These are phyloP conservation scores for Phyllostachys edulis DNA, from an alignment of 176 grass and related monocot species.

Conservation along the genomic window DNA sequence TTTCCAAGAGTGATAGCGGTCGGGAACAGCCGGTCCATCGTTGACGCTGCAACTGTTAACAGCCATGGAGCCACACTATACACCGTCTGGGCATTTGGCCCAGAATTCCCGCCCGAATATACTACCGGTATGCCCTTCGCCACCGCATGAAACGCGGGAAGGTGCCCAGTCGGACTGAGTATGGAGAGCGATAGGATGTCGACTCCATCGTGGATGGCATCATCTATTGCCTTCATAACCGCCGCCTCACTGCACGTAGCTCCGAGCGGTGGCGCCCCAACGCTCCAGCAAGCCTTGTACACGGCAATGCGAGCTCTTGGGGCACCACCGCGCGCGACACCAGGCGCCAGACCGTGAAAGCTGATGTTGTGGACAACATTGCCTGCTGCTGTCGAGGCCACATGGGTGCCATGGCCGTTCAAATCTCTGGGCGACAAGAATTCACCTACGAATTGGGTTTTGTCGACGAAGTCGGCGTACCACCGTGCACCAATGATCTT, in stretches of 20 bases:
- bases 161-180: background rate
- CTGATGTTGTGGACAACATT: slow-evolving; percentile 20
- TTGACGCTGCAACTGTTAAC: slow-evolving; percentile 52
- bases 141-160: slow-evolving; percentile 41
- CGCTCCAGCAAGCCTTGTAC: slow-evolving; percentile 59
- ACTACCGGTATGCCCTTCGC: slow-evolving; percentile 48
- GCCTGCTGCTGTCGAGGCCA: slow-evolving; percentile 53
- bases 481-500: slow-evolving; percentile 45
- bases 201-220: slow-evolving; percentile 56
- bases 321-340: slow-evolving; percentile 44
- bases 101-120: slow-evolving; percentile 49
- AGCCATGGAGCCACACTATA: slow-evolving; percentile 49
- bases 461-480: background rate
- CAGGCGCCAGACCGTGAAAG: slow-evolving; percentile 37
- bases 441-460: background rate
- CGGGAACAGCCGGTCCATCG: slow-evolving; percentile 43
- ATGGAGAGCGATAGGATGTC: slow-evolving; percentile 56
- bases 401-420: slow-evolving; percentile 56
- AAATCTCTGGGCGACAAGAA: slow-evolving; percentile 47
- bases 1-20: slow-evolving; percentile 37
- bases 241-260: background rate
- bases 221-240: slow-evolving; percentile 44
- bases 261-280: background rate
- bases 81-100: slow-evolving; percentile 13
- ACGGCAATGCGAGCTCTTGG: slow-evolving; percentile 38